These are phyloP conservation scores for Monilinia polystroma DNA, from an alignment of 2,329 filamentous ascomycete species.

Conservation along the genomic window DNA sequence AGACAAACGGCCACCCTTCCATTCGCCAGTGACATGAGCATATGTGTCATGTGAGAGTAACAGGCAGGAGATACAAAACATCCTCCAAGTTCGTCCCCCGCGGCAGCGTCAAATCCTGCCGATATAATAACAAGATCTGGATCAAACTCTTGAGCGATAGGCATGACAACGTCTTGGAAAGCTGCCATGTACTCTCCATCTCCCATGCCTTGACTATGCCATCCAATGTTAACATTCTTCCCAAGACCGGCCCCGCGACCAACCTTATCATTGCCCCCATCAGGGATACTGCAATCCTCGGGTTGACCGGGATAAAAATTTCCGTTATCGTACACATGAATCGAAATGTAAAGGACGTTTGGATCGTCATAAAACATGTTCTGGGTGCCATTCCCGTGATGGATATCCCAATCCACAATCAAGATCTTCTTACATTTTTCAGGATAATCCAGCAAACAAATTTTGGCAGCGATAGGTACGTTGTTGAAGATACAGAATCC, in stretches of 20 bases:
- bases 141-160: slow-evolving; percentile 88
- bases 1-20: slow-evolving; percentile 91
- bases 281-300: slow-evolving; percentile 59
- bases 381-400: slow-evolving; percentile 87
- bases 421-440: slow-evolving; percentile 82
- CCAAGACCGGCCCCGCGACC: slow-evolving; percentile 56
- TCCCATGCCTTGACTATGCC: slow-evolving; percentile 76
- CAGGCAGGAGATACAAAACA: slow-evolving; percentile 89
- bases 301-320: slow-evolving; percentile 77
- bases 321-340: slow-evolving; percentile 85
- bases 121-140: slow-evolving; percentile 95
- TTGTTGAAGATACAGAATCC: slow-evolving; percentile 99
- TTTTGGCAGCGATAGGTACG: slow-evolving; percentile 85
- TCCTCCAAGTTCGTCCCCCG: slow-evolving; percentile 86
- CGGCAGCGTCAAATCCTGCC: slow-evolving; percentile 92
- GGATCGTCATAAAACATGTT: slow-evolving; percentile 95
- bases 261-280: slow-evolving; percentile 61
- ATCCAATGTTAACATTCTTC: slow-evolving; percentile 66
- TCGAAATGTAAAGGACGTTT: slow-evolving; percentile 91
- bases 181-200: slow-evolving; percentile 96
- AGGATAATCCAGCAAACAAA: slow-evolving; percentile 79
- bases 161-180: slow-evolving; percentile 95
- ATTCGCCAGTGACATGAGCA: slow-evolving; percentile 91
- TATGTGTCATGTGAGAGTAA: slow-evolving; percentile 98
- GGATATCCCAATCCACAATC: slow-evolving; percentile 88